phyloP scores from a whole-genome alignment of 768 basidiomycete species.

The Coprinopsis marcescibilis region DNA sequence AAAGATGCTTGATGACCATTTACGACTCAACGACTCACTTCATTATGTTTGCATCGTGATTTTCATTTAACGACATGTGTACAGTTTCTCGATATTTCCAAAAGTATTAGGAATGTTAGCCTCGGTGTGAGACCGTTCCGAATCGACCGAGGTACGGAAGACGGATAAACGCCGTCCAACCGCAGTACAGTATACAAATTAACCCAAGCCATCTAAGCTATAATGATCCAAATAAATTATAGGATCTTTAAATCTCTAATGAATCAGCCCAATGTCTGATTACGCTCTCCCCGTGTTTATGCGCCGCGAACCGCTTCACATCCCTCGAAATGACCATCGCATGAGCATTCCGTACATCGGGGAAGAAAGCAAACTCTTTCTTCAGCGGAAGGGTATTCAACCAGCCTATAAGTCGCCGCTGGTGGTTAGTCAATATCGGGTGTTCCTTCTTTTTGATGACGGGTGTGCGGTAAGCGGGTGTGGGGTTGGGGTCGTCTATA shows the following conservation, averaged over 20 bases:
- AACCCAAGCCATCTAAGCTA: too few species aligned
- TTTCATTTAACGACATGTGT: too few species aligned
- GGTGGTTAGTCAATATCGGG: slow-evolving; percentile 48
- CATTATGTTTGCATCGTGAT: neutral
- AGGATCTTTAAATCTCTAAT: slow-evolving; percentile 32
- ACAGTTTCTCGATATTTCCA: too few species aligned
- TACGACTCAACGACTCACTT: neutral
- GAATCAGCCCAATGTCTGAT: slow-evolving; percentile 67
- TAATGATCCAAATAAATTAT: too few species aligned
- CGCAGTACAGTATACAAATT: too few species aligned
- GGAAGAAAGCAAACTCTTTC: slow-evolving; percentile 67
- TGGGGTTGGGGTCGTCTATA: slow-evolving; percentile 39
- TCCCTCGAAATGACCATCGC: slow-evolving; percentile 69
- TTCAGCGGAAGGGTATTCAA: slow-evolving; percentile 67
- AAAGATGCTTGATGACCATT: neutral
- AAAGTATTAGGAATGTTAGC: too few species aligned
- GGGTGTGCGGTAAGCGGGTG: slow-evolving; percentile 13
- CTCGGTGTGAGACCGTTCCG: too few species aligned
- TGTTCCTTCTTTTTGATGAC: slow-evolving; percentile 24
- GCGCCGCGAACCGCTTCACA: slow-evolving; percentile 49
- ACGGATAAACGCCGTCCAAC: too few species aligned
- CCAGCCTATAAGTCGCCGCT: slow-evolving; percentile 49
- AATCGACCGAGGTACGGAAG: too few species aligned
- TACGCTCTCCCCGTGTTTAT: slow-evolving; percentile 58
- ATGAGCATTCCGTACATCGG: slow-evolving; percentile 57